Evolutionary conservation across 2,329 filamentous ascomycete species (phyloP).

Genomic region (Tricladium varicosporioides): DNA sequence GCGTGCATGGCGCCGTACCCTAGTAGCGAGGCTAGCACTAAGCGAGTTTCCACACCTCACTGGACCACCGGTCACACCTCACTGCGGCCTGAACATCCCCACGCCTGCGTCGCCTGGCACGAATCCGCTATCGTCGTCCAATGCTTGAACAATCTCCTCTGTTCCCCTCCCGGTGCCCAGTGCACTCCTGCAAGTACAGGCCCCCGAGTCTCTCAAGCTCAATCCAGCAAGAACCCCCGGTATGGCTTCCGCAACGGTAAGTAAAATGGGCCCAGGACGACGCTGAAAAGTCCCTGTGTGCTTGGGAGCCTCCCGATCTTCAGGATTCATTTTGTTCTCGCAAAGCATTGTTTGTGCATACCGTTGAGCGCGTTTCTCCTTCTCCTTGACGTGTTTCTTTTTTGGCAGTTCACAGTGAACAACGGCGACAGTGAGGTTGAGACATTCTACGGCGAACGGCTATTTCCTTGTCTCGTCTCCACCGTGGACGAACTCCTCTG

Average conservation of each 20-base stretch:
- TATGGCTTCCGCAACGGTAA: background rate
- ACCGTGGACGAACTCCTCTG: conserved; percentile 12
- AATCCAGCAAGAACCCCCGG: background rate
- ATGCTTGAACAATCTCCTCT: background rate
- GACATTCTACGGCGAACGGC: background rate
- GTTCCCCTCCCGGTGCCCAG: background rate
- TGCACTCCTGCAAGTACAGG: background rate
- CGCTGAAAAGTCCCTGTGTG: conserved; percentile 10
- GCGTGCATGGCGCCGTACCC: no score
- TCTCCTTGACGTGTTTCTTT: background rate
- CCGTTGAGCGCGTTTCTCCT: conserved; percentile 9
- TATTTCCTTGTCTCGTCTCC: background rate
- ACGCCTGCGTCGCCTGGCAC: no score
- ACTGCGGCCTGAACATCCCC: no score
- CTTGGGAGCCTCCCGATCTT: conserved; percentile 5
- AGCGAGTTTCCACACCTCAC: no score
- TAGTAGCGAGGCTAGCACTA: no score
- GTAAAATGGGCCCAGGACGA: background rate
- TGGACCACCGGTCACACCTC: no score
- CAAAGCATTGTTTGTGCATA: background rate
- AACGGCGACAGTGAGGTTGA: background rate
- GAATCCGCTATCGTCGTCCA: no score
- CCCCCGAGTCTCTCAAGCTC: background rate
- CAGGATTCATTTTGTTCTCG: conserved; percentile 19
- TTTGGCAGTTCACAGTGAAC: no score